Evolutionary conservation across 78 protist genomes (phyloP), one percentile per base, ranked within the genome.

Genomic region (slime mould (Dictyostelium discoideum)): DNA sequence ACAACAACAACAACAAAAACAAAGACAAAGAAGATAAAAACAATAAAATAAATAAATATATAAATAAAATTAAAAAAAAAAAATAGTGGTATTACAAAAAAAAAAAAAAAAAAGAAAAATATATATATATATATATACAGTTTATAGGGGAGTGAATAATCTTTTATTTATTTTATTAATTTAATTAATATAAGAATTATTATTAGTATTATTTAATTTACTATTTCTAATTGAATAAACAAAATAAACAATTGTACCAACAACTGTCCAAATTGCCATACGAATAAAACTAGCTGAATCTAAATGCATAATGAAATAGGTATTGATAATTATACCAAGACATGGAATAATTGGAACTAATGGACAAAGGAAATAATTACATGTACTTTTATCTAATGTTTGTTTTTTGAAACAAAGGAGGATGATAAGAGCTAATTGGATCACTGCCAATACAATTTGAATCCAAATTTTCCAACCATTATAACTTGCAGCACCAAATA

Each of bases 141-240:
- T 46, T 46, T 46, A 0, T 46, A 42, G 7, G 46, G 2, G 3
- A 42, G 46, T 46, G 57, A 46, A 46, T 6, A 46, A 46, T 46
- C 2, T 60, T 60, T 60, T 60, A 60, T 60, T 60, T 60, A 60
- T 60, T 60, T 60, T 5, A 42, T 42, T 42, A 42, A 18, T 60
- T 60, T 60, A 20, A 60, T 60, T 60, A 6, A 60, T 60, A 46
- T 6, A 46, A 46, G 4, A 6, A 46, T 6, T 67, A 32, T 24
- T 32, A 73, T 26, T 32, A 73, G 3, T 3, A 29, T 73, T 73
- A 76, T 86, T 87, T 57, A 95, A 69, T 85, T 77, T 95, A 76
- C 97, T 95, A 54, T 95, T 42, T 44, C 93, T 42, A 39, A 95
- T 95, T 48, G 95, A 94, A 72, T 95, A 95, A 39, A 50, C 83